phyloP scores from a whole-genome alignment of 768 basidiomycete species.

The Tricholomella constricta region DNA sequence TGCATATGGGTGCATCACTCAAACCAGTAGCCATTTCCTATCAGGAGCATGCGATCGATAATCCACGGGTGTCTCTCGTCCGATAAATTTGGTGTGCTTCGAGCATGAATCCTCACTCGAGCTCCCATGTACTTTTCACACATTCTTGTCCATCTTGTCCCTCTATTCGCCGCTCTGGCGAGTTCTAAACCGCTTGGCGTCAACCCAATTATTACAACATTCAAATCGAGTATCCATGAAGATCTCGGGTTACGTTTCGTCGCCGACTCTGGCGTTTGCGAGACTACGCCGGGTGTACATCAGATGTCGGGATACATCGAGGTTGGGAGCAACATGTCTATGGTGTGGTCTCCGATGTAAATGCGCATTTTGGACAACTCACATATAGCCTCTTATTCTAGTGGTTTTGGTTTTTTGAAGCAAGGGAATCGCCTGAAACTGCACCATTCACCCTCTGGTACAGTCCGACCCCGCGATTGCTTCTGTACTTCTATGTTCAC shows the following conservation, averaged over 20 bases:
- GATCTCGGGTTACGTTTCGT: conserved; percentile 48
- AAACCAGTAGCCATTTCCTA: neutral
- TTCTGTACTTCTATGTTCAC: neutral
- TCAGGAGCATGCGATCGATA: neutral
- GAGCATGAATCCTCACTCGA: neutral
- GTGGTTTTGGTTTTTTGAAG: conserved; percentile 81
- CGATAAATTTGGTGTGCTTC: neutral
- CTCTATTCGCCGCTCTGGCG: neutral
- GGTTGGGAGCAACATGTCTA: conserved; percentile 57
- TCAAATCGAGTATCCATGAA: conserved; percentile 21
- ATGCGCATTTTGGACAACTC: no score
- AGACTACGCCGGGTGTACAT: conserved; percentile 60
- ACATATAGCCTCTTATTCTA: conserved; percentile 20
- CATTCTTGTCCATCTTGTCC: neutral
- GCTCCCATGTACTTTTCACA: neutral
- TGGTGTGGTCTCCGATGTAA: conserved; percentile 41
- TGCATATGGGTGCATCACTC: neutral
- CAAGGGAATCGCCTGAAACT: conserved; percentile 56
- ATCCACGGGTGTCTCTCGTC: neutral
- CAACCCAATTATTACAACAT: conserved; percentile 39
- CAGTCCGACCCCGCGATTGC: neutral
- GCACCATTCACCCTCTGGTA: conserved; percentile 71
- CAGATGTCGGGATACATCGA: conserved; percentile 67
- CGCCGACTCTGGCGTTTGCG: conserved; percentile 61
- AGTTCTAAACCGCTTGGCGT: conserved; percentile 23